Base-by-base conservation (phyloP, 2,329 filamentous ascomycete genomes). In the Beauveria scarabaeidicola region DNA sequence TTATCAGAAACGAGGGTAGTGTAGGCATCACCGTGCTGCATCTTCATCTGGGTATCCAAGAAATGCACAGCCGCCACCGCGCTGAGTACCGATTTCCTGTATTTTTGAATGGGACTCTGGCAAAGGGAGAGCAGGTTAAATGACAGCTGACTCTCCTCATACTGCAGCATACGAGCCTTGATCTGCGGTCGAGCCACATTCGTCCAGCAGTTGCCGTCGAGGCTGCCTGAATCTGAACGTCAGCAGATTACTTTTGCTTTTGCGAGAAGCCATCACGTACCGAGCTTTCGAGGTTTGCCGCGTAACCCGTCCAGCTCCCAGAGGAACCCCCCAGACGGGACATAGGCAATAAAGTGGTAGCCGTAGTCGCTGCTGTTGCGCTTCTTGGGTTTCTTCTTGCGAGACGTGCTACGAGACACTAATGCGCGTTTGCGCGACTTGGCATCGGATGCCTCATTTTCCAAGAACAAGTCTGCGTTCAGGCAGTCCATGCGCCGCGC, bases 281-380 rank as follows among this genome's bases (percentile, higher is more conserved):
- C 72, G 29, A 75, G 62, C 38, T 67, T 69, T 40, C 63, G 80
- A 3, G 91, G 93, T 63, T 86, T 83, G 46, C 77, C 77, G 69
- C 92, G 85, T 23, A 97, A 77, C 5, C 93, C 93, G 71, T 97
- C 93, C 5, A 97, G 83, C 70, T 92, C 90, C 91, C 91, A 97
- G 15, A 96, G 82, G 59, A 83, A 77, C 2, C 83, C 86, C n/a
- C 81, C 78, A 15, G 85, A 81, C 2, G 90, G 90, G 32, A 97
- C 85, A 68, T 93, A 96, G 7, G 91, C 92, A 63, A 96, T 88
- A 71, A 94, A 97, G 69, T 97, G 93, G 68, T 88, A 94, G 0
- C 83, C 86, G 13, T 82, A 80, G n/a, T 89, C 82, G 0, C 79
- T 74, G 7, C 81, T 75, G 5, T 73, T 70, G n/a, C 73, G 61